Conservation (phyloP, 805 yeast species). For the Candida insectalens region DNA sequence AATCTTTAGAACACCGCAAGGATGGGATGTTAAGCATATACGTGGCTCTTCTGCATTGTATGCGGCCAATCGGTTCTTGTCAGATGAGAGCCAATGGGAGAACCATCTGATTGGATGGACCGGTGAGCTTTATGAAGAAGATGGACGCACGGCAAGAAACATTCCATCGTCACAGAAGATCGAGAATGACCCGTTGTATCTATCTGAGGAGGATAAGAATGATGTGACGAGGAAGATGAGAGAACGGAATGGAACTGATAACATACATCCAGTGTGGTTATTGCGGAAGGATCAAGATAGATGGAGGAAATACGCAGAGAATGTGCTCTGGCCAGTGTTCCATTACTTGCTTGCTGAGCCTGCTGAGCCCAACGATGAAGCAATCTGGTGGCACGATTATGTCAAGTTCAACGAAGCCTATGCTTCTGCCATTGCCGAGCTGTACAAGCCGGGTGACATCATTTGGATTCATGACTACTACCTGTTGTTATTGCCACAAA, state of each 20-base stretch:
- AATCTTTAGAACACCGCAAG: slow-evolving; percentile 33
- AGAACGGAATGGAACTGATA: slow-evolving; percentile 33
- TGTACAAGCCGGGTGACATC: slow-evolving; percentile 81
- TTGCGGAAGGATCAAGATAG: slow-evolving; percentile 66
- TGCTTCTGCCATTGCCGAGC: slow-evolving; percentile 61
- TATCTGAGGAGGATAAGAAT: slow-evolving; percentile 44
- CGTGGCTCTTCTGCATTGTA: slow-evolving; percentile 83
- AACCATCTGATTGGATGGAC: slow-evolving; percentile 91
- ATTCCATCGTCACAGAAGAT: slow-evolving; percentile 19
- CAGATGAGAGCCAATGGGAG: slow-evolving; percentile 70
- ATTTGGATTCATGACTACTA: slow-evolving; percentile 93
- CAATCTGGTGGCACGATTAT: slow-evolving; percentile 76
- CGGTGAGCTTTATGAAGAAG: slow-evolving; percentile 55
- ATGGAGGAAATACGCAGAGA: slow-evolving; percentile 88
- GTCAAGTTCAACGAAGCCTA: slow-evolving; percentile 86
- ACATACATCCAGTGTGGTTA: slow-evolving; percentile 84
- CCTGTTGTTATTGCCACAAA: slow-evolving; percentile 69
- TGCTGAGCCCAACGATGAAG: slow-evolving; percentile 58
- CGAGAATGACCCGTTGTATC: slow-evolving; percentile 53
- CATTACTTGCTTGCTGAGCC: slow-evolving; percentile 83
- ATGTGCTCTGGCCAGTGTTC: slow-evolving; percentile 86
- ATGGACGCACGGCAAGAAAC: slow-evolving; percentile 16
- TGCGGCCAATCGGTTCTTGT: slow-evolving; percentile 59
- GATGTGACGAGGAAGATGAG: slow-evolving; percentile 39
- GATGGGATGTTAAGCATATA: slow-evolving; percentile 52